A percentile compares a stretch with the other conserved stretches of the same genome.
Conservation (phyloP, 768 basidiomycete species). For the Krasilnikovozyma curviuscula region DNA sequence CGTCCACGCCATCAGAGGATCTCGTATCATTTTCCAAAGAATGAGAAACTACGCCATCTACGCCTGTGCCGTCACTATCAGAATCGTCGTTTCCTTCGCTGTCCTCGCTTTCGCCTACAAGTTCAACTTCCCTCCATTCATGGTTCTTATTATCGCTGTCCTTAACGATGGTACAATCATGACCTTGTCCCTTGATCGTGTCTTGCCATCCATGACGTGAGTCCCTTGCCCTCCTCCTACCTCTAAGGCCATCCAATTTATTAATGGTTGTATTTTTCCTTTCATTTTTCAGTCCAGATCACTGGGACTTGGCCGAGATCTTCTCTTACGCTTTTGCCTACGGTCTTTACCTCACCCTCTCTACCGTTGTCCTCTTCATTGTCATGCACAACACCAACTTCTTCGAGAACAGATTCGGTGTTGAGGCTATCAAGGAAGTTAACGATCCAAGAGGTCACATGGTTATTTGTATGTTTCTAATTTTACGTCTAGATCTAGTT, state of each 20-base stretch:
- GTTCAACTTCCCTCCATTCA: conserved; percentile 99
- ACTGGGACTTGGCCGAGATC: conserved; percentile 91
- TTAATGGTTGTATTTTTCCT: too few relatives aligned
- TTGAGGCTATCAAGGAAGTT: conserved; percentile 31
- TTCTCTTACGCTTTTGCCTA: conserved; percentile 90
- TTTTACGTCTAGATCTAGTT: background rate
- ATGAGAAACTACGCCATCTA: conserved; percentile 96
- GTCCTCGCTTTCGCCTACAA: conserved; percentile 87
- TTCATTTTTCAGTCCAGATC: too few relatives aligned
- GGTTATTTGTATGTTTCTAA: conserved; percentile 19
- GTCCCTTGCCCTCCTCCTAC: too few relatives aligned
- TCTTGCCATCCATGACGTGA: conserved; percentile 76
- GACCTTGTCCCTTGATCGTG: conserved; percentile 82
- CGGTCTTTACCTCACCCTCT: conserved; percentile 76
- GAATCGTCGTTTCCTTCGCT: conserved; percentile 95
- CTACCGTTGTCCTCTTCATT: conserved; percentile 55
- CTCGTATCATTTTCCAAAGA: conserved; percentile 97
- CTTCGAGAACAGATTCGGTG: conserved; percentile 75
- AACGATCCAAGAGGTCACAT: conserved; percentile 37
- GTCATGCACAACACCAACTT: conserved; percentile 71
- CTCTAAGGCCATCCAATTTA: too few relatives aligned
- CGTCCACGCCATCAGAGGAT: conserved; percentile 94
- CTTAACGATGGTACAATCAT: conserved; percentile 98
- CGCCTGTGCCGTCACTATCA: conserved; percentile 48
- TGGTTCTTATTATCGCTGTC: conserved; percentile 93